Evolutionary conservation across 306 rosid genomes (phyloP).

Genomic region (Cucurbita pepo): DNA sequence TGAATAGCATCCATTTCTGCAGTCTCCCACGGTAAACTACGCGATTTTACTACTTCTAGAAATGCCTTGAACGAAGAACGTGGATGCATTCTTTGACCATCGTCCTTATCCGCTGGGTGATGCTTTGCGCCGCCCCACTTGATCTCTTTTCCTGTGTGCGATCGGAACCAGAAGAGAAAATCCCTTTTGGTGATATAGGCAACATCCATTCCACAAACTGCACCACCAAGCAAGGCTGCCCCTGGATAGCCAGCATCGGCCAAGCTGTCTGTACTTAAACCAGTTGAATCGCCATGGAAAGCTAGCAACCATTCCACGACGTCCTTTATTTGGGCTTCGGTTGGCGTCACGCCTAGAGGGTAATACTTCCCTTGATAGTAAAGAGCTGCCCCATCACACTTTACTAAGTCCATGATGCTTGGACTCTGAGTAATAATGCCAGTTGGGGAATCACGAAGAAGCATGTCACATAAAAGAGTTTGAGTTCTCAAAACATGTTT

Average conservation of each 20-base stretch:
- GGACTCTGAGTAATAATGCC: constrained; percentile 91
- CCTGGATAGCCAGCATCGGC: constrained; percentile 91
- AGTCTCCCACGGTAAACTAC: constrained; percentile 89
- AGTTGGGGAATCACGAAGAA: constrained; percentile 78
- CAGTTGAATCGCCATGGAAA: constrained; percentile 76
- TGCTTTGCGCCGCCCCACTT: constrained; percentile 99
- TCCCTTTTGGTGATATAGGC: constrained; percentile 69
- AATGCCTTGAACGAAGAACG: constrained; percentile 96
- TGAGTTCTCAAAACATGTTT: constrained; percentile 83
- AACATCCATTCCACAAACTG: constrained; percentile 94
- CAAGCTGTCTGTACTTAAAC: constrained; percentile 93
- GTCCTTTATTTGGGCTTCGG: constrained; percentile 71
- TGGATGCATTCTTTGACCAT: constrained; percentile 94
- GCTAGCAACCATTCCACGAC: constrained; percentile 77
- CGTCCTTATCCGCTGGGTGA: constrained; percentile 96
- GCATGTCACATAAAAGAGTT: constrained; percentile 93
- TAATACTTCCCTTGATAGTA: constrained; percentile 50
- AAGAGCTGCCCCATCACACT: constrained; percentile 92
- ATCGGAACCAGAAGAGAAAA: constrained; percentile 91
- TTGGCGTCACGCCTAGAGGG: constrained; percentile 63
- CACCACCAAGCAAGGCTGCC: constrained; percentile 79
- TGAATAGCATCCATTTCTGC: constrained; percentile 98
- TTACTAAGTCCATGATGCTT: constrained; percentile 78
- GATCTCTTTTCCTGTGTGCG: constrained; percentile 79
- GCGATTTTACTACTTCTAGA: constrained; percentile 90